Base-by-base conservation (phyloP, 1,284 basidiomycete genomes). In the Albatrellus sp. region DNA sequence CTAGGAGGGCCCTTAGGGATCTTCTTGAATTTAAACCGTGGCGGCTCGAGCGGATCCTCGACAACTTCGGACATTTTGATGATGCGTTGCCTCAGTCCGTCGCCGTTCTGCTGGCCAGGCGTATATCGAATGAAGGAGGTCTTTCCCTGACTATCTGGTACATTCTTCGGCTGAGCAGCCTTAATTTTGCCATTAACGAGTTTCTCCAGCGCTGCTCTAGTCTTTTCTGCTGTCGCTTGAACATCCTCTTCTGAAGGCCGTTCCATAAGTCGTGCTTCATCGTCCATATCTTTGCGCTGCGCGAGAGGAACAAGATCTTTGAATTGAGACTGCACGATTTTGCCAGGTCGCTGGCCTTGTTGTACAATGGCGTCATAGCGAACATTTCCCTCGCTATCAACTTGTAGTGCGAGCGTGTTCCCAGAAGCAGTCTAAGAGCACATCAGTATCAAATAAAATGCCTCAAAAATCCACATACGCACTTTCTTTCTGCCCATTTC, bases 31-130 rank as follows among this genome's bases (percentile, higher is more conserved):
- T 97, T 97, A 71, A 98, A 98, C 37, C 90, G 74, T 6, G 94
- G 89, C 5, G 96, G 96, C 62, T 98, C 94, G 45, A 99, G 65
- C 1, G 96, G 96, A 63, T 99, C 96, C 64, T 98, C 94, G 6
- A 91, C 89, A 5, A 94, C 84, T 55, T 93, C 90, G 4, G 91
- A 84, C 91, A 99, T 97, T 64, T 98, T 98, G 66, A 99, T 98
- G 55, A 99, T 97, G 42, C 96, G 71, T 63, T 99, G 96, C 61
- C 92, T 87, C 52, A 91, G 66, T 5, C 70, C 76, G 33, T 70
- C 72, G 46, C 75, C 79, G 19, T 38, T 38, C 55, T 90, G 88
- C 54, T 89, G 83, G 2, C 88, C 88, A 3, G 96, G 93, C 7
- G 96, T 99, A 62, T 99, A 98, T 10, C 96, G 82, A 53, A 99